Conservation (phyloP, 2,329 filamentous ascomycete species). For the Aspergillus pseudotamarii region DNA sequence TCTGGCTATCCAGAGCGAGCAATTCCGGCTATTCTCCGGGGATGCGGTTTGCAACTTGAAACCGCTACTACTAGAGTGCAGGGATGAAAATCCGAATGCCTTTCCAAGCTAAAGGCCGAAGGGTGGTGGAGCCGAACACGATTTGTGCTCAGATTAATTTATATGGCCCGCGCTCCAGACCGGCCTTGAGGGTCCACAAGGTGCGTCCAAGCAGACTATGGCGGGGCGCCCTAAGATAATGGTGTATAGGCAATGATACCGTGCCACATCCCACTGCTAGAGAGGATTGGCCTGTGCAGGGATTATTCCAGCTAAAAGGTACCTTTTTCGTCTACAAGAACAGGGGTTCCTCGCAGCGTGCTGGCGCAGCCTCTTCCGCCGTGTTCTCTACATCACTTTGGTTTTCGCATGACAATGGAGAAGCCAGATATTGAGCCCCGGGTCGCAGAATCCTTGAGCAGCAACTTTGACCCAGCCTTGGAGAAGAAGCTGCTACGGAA, state of each 20-base stretch:
- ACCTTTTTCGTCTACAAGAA: not conserved
- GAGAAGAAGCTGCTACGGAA: constrained; percentile 43
- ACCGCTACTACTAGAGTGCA: not conserved
- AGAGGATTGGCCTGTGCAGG: not conserved
- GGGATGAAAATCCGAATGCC: not conserved
- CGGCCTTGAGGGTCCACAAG: not conserved
- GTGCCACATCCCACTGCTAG: not conserved
- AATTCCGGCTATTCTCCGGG: not conserved
- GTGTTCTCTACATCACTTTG: not conserved
- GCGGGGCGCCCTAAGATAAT: not conserved
- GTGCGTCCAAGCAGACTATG: not conserved
- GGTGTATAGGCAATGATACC: not conserved
- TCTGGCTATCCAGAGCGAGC: not conserved
- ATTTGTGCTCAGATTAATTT: not conserved
- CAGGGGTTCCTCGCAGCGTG: not conserved
- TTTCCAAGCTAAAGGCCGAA: not conserved
- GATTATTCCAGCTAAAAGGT: not conserved
- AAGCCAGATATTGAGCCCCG: constrained; percentile 3
- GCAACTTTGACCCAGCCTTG: constrained; percentile 11
- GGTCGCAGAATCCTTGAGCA: not conserved
- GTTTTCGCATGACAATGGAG: not conserved
- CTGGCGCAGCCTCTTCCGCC: not conserved
- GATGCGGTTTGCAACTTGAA: not conserved
- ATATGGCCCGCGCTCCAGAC: not conserved
- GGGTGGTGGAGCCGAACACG: not conserved